Conservation (phyloP, 257 asterid species). For the Plantago ovata region DNA sequence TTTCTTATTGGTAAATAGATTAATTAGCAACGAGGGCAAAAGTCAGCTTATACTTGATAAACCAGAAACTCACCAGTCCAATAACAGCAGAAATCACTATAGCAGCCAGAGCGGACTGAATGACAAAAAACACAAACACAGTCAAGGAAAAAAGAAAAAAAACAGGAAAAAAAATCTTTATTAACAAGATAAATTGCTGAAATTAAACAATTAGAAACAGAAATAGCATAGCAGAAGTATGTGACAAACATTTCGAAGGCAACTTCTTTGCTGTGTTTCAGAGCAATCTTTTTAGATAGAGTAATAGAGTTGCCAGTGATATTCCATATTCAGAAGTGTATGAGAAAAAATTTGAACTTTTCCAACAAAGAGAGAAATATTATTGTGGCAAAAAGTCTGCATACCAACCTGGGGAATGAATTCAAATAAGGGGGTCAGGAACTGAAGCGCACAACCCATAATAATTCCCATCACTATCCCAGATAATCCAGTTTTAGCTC, state of each 20-base stretch:
- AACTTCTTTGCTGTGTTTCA: too few relatives aligned
- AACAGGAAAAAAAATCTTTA: constrained; percentile 15
- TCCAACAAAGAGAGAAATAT: constrained; percentile 13
- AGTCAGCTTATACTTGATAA: background rate
- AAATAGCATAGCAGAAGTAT: too few relatives aligned
- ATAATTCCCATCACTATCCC: constrained; percentile 91
- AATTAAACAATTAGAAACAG: too few relatives aligned
- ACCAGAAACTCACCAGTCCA: constrained; percentile 76
- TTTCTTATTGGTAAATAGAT: background rate
- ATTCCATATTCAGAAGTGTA: constrained; percentile 7
- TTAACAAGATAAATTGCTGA: constrained; percentile 9
- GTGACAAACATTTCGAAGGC: too few relatives aligned
- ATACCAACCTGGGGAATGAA: constrained; percentile 83
- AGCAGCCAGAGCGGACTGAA: constrained; percentile 80
- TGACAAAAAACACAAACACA: constrained; percentile 9
- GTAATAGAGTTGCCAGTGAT: background rate
- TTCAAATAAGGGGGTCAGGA: constrained; percentile 89
- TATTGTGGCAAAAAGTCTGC: constrained; percentile 13
- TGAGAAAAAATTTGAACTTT: constrained; percentile 5
- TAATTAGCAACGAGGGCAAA: constrained; percentile 1
- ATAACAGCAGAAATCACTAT: constrained; percentile 95
- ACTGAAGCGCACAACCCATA: constrained; percentile 93
- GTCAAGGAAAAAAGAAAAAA: constrained; percentile 30
- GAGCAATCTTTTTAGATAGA: too few relatives aligned
- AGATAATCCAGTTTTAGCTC: constrained; percentile 97